These are phyloP conservation scores for Botrytis cinerea DNA, from an alignment of 2,329 filamentous ascomycete genomes.

Conservation along the genomic window DNA sequence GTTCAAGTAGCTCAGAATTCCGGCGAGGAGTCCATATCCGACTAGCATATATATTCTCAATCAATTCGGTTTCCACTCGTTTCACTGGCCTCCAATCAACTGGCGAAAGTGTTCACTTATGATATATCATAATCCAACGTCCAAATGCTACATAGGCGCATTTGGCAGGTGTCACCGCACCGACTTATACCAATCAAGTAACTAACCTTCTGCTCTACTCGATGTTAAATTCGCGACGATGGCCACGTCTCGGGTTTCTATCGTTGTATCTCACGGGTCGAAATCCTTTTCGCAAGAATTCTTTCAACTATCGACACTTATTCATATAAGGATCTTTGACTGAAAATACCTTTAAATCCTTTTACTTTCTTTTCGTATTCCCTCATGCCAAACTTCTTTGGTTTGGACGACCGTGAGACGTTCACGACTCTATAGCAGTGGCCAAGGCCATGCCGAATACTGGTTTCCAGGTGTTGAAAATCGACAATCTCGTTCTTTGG, in stretches of 20 bases:
- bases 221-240: not conserved
- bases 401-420: too few relatives aligned
- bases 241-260: conserved; percentile 2
- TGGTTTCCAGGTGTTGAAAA: not conserved
- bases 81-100: conserved; percentile 4
- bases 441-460: not conserved
- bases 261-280: not conserved
- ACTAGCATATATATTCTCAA: not conserved
- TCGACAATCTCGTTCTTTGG: too few relatives aligned
- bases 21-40: not conserved
- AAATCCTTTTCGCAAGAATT: not conserved
- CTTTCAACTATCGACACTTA: not conserved
- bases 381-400: not conserved
- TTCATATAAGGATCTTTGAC: not conserved
- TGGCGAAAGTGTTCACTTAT: not conserved
- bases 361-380: not conserved
- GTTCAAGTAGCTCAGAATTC: not conserved
- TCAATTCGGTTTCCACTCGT: not conserved
- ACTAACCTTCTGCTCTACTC: not conserved
- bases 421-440: not conserved
- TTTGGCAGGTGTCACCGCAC: conserved; percentile 12
- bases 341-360: not conserved
- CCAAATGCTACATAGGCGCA: not conserved
- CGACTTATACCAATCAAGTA: not conserved
- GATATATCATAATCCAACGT: conserved; percentile 14